These are phyloP conservation scores for Evansstolkia leycettana DNA, from an alignment of 495 filamentous ascomycete genomes.

Conservation along the genomic window DNA sequence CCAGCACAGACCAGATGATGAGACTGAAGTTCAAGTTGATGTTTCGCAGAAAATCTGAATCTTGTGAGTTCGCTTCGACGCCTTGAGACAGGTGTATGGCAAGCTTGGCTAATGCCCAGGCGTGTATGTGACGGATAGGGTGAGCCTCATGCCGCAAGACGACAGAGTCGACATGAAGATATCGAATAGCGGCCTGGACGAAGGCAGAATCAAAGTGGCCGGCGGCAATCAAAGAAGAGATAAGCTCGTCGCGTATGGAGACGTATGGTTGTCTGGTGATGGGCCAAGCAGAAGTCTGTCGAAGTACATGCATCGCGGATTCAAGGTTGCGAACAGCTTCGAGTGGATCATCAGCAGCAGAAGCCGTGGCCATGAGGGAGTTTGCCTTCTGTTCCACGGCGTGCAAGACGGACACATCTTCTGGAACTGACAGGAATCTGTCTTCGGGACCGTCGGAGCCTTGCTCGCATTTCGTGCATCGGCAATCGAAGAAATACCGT, in stretches of 20 bases:
- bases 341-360: constrained; percentile 6
- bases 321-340: constrained; percentile 11
- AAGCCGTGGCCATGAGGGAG: constrained; percentile 13
- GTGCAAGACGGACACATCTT: constrained; percentile 8
- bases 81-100: constrained; percentile 24
- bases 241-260: constrained; percentile 26
- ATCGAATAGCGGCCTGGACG: constrained; percentile 24
- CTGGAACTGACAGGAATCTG: constrained; percentile 2
- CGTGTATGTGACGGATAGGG: constrained; percentile 32
- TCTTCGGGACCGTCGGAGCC: constrained; percentile 15
- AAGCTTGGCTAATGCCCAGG: constrained; percentile 27
- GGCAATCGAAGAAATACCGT: constrained; percentile 56
- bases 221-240: constrained; percentile 17
- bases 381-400: constrained; percentile 14
- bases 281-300: constrained; percentile 13
- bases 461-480: constrained; percentile 40
- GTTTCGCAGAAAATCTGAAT: constrained; percentile 8
- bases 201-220: constrained; percentile 23
- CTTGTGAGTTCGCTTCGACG: constrained; percentile 7
- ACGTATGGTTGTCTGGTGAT: constrained; percentile 29
- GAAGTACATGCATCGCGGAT: constrained; percentile 13
- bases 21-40: constrained; percentile 20
- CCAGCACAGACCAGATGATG: constrained; percentile 24
- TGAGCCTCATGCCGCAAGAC: constrained; percentile 22
- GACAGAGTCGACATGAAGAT: constrained; percentile 24